Base-by-base conservation (phyloP, 1,284 basidiomycete species). In the Taiwanofungus camphoratus region DNA sequence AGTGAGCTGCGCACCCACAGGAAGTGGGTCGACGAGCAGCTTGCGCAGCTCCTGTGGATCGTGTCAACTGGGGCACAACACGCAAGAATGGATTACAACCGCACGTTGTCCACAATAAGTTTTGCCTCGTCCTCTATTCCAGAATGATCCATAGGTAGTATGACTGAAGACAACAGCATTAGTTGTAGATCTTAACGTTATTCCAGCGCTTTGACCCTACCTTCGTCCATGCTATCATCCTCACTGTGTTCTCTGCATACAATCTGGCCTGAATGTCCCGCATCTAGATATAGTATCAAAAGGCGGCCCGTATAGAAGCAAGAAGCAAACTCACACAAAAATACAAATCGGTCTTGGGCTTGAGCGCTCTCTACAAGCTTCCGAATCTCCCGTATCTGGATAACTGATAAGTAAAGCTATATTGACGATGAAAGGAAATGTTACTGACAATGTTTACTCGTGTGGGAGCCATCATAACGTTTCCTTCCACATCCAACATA, bases 21-120 rank as follows among this genome's bases (percentile, higher is more conserved):
- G 69, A 18, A 75, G 60, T 12, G 57, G 54, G 19, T 67, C 52
- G 12, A 73, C 65, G 11, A 75, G 61, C 43, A 57, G 52, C 31
- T 56, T 52, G 18, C 59, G 62, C 1, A 74, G 63, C 7, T 66
- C 62, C 69, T 73, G 3, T 46, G 12, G 12, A 39, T 21, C 5
- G n/a, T 6, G 5, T 8, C n/a, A 20, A 5, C 5, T 20, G 35
- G 12, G n/a, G n/a, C 6, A 20, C 7, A 13, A 36, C n/a, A 6
- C 6, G 35, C 16, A 19, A 20, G 6, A 36, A 8, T 5, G 7
- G 8, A 6, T 12, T 20, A 22, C 18, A 19, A 45, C 21, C 37
- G 68, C n/a, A n/a, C n/a, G n/a, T n/a, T n/a, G n/a, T n/a, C n/a
- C n/a, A n/a, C n/a, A n/a, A n/a, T n/a, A n/a, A n/a, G n/a, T n/a